Conservation (phyloP, 78 protist species). For the Thecamonas trahens region DNA sequence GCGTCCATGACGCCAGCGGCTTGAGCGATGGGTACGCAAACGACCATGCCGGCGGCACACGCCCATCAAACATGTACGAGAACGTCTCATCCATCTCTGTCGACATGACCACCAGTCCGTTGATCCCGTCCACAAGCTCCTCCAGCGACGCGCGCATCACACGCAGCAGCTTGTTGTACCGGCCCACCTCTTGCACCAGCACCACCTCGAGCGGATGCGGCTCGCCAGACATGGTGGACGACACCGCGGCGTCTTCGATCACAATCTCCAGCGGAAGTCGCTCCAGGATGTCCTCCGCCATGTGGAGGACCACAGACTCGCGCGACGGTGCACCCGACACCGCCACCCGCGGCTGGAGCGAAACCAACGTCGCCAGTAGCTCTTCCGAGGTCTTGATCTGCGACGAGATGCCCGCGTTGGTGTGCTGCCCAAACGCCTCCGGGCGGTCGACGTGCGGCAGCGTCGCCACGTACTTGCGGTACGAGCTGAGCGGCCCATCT, state of each 20-base stretch:
- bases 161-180: conserved; percentile 61
- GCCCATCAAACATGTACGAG: conserved; percentile 13
- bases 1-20: conserved; percentile 73
- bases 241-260: conserved; percentile 11
- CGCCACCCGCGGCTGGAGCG: conserved; percentile 53
- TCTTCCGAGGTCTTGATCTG: conserved; percentile 42
- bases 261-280: conserved; percentile 5
- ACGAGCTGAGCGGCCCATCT: conserved; percentile 46
- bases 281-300: conserved; percentile 29
- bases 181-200: conserved; percentile 69
- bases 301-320: conserved; percentile 1
- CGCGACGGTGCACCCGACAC: conserved; percentile 1
- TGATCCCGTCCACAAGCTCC: conserved; percentile 52
- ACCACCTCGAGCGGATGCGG: conserved; percentile 47
- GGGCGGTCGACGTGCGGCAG: conserved; percentile 70
- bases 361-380: conserved; percentile 55
- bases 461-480: conserved; percentile 40
- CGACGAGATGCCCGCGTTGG: conserved; percentile 80
- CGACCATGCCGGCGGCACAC: conserved; percentile 67
- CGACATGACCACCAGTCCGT: conserved; percentile 78
- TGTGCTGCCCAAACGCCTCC: conserved; percentile 85
- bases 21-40: conserved; percentile 64
- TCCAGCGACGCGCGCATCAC: conserved; percentile 20
- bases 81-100: conserved; percentile 64
- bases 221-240: not conserved